Percentiles rank a stretch among this genome's conserved stretches.
phyloP scores from a whole-genome alignment of 2,329 filamentous ascomycete genomes.

The Hypoxylon sp. region DNA sequence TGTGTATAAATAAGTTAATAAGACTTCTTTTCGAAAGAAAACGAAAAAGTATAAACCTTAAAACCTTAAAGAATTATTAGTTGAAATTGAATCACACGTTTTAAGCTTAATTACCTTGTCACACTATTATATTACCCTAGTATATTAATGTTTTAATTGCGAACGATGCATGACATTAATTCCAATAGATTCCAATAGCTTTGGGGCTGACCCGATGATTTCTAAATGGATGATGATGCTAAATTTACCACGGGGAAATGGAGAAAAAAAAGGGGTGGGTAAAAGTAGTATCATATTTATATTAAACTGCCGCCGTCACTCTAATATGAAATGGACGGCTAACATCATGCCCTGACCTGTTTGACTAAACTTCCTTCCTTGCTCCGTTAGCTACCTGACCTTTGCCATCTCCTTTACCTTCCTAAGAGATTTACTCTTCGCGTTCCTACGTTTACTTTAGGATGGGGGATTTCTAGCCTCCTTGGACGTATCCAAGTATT shows the following conservation, averaged over 20 bases:
- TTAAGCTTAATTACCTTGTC: too few relatives aligned
- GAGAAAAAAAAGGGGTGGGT: too few relatives aligned
- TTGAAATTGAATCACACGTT: too few relatives aligned
- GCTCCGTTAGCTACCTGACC: background rate
- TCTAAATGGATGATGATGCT: background rate
- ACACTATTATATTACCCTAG: background rate
- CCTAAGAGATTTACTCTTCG: background rate
- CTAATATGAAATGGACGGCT: background rate
- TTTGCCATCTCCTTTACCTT: slow-evolving; percentile 8
- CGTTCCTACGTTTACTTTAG: background rate
- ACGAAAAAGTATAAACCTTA: too few relatives aligned
- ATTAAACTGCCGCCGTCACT: background rate
- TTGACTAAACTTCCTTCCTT: background rate
- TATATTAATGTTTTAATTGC: background rate
- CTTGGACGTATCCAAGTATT: background rate
- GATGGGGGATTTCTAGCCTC: background rate
- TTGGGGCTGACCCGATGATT: background rate
- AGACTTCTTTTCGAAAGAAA: too few relatives aligned
- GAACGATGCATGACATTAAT: background rate
- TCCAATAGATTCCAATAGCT: background rate
- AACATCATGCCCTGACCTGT: slow-evolving; percentile 7
- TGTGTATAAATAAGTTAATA: too few relatives aligned
- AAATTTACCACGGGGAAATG: background rate
- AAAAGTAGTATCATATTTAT: background rate
- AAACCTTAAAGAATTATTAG: too few relatives aligned